These are phyloP conservation scores for Metschnikowia matae DNA, from an alignment of 805 yeast genomes.

Conservation along the genomic window DNA sequence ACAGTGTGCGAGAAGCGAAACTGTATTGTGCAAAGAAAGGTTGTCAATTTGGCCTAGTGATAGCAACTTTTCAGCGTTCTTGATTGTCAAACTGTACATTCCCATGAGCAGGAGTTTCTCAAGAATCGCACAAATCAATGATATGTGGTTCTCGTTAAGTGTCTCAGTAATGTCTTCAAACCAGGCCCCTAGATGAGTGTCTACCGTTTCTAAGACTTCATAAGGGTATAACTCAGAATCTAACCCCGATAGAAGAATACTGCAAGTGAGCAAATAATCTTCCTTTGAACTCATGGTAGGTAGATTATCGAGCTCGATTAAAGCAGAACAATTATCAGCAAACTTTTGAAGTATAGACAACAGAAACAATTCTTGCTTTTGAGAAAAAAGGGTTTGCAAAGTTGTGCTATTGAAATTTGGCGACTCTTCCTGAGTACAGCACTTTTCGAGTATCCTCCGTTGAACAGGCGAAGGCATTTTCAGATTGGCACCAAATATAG, in stretches of 20 bases:
- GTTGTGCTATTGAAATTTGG: neutral
- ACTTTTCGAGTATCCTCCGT: neutral
- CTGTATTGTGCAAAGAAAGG: neutral
- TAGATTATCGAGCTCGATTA: conserved; percentile 2
- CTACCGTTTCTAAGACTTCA: neutral
- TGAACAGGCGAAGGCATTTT: neutral
- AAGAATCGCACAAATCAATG: conserved; percentile 3
- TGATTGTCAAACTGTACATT: conserved; percentile 2
- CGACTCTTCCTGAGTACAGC: neutral
- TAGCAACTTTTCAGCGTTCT: conserved; percentile 1
- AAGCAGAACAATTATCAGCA: conserved; percentile 1
- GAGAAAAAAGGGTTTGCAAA: neutral
- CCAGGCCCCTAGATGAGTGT: conserved; percentile 3
- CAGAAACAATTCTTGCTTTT: neutral
- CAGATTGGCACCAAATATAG: neutral
- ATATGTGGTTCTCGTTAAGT: neutral
- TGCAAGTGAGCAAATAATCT: neutral
- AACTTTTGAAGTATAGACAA: neutral
- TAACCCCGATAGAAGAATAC: neutral
- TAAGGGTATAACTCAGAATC: neutral
- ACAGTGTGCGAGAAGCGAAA: conserved; percentile 6
- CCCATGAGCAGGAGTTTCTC: conserved; percentile 6
- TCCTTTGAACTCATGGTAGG: neutral
- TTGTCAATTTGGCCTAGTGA: neutral
- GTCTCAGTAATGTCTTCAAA: neutral